A percentile compares a stretch with the other conserved stretches of the same genome.
Evolutionary conservation across 257 asterid genomes (phyloP).

Genomic region (Lavandula angustifolia): DNA sequence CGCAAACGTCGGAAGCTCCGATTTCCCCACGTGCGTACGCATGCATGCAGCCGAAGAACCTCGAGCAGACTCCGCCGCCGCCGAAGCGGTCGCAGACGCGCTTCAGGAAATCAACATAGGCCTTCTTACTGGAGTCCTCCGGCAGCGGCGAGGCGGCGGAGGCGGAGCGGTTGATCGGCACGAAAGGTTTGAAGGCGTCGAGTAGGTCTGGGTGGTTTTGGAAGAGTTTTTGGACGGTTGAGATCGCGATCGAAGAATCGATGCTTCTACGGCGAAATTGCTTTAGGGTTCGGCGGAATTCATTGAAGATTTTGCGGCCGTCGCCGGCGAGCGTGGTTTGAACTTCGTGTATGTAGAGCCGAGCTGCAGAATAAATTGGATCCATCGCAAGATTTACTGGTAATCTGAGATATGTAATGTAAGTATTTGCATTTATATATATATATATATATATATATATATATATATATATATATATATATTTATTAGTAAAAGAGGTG

Average conservation of each 20-base stretch:
- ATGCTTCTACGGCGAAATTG: neutral
- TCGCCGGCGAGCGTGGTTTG: neutral
- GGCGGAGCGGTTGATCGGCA: slow-evolving; percentile 1
- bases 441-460: too few species aligned
- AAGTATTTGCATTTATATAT: too few species aligned
- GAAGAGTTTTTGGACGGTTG: neutral
- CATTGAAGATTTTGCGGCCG: neutral
- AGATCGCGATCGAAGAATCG: neutral
- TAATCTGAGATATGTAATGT: too few species aligned
- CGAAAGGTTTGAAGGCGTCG: neutral
- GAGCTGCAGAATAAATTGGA: neutral
- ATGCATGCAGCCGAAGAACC: neutral
- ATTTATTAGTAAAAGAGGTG: too few species aligned
- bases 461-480: too few species aligned
- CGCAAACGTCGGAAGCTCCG: neutral
- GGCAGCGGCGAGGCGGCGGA: neutral
- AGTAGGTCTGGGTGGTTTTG: neutral
- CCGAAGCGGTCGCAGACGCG: neutral
- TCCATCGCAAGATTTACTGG: neutral
- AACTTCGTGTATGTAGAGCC: neutral
- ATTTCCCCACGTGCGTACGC: neutral
- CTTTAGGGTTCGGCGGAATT: neutral
- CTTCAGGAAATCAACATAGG: slow-evolving; percentile 1
- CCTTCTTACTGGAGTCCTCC: neutral
- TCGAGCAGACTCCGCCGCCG: neutral